Evolutionary conservation across 257 asterid species (phyloP).

Genomic region (Asclepias syriaca): DNA sequence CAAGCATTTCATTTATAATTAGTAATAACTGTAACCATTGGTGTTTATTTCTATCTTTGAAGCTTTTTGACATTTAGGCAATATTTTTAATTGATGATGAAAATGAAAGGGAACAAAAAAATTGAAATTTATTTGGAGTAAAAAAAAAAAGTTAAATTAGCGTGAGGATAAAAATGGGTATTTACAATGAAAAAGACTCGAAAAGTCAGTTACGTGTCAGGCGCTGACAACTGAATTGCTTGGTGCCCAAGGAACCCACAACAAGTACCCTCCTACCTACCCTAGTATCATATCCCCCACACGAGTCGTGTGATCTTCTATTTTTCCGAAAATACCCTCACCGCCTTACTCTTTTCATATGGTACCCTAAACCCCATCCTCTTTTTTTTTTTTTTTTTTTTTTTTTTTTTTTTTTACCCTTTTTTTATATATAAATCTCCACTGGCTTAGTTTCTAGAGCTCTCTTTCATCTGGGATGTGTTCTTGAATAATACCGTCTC

Average conservation of each 20-base stretch:
- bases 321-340: conserved; percentile 20
- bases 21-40: background rate
- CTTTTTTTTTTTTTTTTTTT: no score
- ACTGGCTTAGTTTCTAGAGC: background rate
- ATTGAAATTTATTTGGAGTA: no score
- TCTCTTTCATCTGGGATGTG: background rate
- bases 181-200: background rate
- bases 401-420: no score
- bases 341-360: conserved; percentile 14
- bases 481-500: background rate
- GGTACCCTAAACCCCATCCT: conserved; percentile 17
- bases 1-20: background rate
- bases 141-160: background rate
- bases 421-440: conserved; percentile 11
- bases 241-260: conserved; percentile 27
- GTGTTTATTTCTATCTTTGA: no score
- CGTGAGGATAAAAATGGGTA: background rate
- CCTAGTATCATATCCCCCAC: background rate
- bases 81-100: background rate
- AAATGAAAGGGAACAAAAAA: background rate
- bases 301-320: conserved; percentile 6
- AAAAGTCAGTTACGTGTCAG: conserved; percentile 7
- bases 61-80: background rate
- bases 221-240: conserved; percentile 18
- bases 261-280: background rate